Conservation (phyloP, 2,329 filamentous ascomycete species). For the Meredithiella fracta region DNA sequence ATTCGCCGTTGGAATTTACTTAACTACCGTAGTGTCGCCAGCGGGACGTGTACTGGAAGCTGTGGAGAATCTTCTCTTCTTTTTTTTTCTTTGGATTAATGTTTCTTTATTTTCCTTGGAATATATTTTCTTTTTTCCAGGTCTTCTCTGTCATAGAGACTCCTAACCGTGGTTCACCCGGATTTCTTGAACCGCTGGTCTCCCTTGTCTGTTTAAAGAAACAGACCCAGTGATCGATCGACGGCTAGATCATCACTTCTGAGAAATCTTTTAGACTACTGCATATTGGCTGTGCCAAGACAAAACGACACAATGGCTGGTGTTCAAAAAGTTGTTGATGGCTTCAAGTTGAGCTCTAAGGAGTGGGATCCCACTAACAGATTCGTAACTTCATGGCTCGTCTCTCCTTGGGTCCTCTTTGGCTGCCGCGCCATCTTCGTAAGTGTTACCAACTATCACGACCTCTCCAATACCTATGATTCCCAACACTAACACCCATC, state of each 20-base stretch:
- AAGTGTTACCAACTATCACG: constrained; percentile 19
- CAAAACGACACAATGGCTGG: background rate
- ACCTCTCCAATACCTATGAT: background rate
- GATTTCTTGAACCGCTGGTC: no score
- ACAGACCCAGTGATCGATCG: no score
- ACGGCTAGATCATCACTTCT: no score
- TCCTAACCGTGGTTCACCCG: no score
- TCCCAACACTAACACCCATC: background rate
- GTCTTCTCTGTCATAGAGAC: no score
- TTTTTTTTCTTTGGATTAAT: background rate
- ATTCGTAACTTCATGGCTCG: constrained; percentile 67
- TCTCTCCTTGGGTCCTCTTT: constrained; percentile 49
- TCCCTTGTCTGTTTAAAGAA: no score
- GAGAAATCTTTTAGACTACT: no score
- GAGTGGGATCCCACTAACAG: constrained; percentile 42
- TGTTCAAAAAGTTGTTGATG: constrained; percentile 9
- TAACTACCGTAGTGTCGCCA: background rate
- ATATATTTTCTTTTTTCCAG: no score
- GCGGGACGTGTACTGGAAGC: background rate
- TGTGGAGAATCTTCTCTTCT: background rate
- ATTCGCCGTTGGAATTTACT: background rate
- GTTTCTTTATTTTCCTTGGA: background rate
- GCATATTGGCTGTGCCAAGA: no score
- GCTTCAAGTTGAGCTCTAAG: constrained; percentile 26
- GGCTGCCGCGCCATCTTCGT: constrained; percentile 37